Conservation (phyloP, 1,139 yeast genomes). For the Suhomyces bribrorum region DNA sequence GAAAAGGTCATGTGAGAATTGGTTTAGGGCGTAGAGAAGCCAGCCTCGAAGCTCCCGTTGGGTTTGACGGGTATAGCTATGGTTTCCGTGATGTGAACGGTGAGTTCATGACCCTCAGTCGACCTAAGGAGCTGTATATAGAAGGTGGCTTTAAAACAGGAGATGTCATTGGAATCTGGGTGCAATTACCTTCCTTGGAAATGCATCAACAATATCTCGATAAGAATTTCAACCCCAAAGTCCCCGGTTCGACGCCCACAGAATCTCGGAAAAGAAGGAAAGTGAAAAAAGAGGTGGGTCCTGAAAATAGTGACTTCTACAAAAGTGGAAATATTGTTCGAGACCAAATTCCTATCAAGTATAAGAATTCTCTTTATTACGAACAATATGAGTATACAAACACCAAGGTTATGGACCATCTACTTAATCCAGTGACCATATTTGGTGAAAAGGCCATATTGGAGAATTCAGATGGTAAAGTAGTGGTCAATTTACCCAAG, state of each 20-base stretch:
- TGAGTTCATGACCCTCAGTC: conserved; percentile 71
- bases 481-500: conserved; percentile 31
- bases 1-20: conserved; percentile 65
- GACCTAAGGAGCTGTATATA: conserved; percentile 53
- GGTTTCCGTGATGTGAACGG: conserved; percentile 86
- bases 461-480: conserved; percentile 25
- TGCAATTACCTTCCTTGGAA: conserved; percentile 62
- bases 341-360: conserved; percentile 87
- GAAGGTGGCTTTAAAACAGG: conserved; percentile 62
- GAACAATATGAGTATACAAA: conserved; percentile 86
- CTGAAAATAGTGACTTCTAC: conserved; percentile 26
- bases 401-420: conserved; percentile 73
- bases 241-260: conserved; percentile 9
- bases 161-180: conserved; percentile 78
- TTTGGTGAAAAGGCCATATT: conserved; percentile 63
- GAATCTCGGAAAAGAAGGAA: conserved; percentile 22
- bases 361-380: conserved; percentile 73
- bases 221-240: conserved; percentile 20
- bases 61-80: conserved; percentile 92
- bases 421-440: conserved; percentile 70
- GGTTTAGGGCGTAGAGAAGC: conserved; percentile 89
- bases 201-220: conserved; percentile 39
- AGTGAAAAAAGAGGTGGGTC: conserved; percentile 14
- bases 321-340: conserved; percentile 50
- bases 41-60: conserved; percentile 91